Evolutionary conservation across 768 basidiomycete species (phyloP).

Genomic region (Dendrothele bispora): DNA sequence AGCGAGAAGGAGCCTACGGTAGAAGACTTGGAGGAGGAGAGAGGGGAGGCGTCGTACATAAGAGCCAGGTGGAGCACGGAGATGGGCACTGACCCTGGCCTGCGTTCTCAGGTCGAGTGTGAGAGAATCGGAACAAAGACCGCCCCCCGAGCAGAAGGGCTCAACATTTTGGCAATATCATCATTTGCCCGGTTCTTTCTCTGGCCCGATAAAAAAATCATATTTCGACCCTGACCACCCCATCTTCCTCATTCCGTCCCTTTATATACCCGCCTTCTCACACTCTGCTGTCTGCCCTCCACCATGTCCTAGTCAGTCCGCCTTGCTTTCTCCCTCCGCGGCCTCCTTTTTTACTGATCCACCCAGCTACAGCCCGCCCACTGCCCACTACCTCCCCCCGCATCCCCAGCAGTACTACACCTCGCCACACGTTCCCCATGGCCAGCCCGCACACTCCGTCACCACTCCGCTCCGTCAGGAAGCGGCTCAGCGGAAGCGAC

Average conservation of each 20-base stretch:
- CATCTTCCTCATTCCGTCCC: too few relatives aligned
- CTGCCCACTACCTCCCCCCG: slow-evolving; percentile 38
- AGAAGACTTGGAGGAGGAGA: not conserved
- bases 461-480: slow-evolving; percentile 50
- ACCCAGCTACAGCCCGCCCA: slow-evolving; percentile 31
- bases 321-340: slow-evolving; percentile 7
- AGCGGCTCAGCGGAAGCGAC: slow-evolving; percentile 65
- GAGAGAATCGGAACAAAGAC: slow-evolving; percentile 10
- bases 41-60: not conserved
- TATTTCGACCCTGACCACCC: too few relatives aligned
- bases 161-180: too few relatives aligned
- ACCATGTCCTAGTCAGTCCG: slow-evolving; percentile 54
- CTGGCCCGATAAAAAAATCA: too few relatives aligned
- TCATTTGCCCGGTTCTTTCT: slow-evolving; percentile 7
- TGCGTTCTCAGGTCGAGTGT: too few relatives aligned
- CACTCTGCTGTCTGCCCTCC: slow-evolving; percentile 47
- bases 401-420: slow-evolving; percentile 39
- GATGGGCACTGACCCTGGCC: not conserved
- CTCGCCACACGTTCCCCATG: slow-evolving; percentile 23
- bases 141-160: slow-evolving; percentile 15
- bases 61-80: not conserved
- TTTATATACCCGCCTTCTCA: slow-evolving; percentile 37
- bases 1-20: slow-evolving; percentile 15
- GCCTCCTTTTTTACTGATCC: slow-evolving; percentile 15
- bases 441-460: slow-evolving; percentile 49